phyloP scores from a whole-genome alignment of 2,329 filamentous ascomycete species.

The Eutypella sp. region DNA sequence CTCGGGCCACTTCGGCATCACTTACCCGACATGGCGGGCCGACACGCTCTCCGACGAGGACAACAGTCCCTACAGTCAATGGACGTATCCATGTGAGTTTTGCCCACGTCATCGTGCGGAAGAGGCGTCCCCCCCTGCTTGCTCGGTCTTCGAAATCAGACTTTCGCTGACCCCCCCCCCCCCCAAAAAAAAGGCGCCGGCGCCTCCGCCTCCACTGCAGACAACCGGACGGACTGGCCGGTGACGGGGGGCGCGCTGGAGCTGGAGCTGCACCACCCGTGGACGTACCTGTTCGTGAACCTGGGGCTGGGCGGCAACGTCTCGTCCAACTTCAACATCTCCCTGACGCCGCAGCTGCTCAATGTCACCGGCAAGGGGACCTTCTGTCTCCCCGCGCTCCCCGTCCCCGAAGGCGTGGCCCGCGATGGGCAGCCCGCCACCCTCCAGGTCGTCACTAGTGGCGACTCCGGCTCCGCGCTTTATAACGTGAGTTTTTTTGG shows the following conservation, averaged over 20 bases:
- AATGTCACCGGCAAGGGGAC: slow-evolving; percentile 56
- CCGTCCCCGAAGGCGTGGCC: slow-evolving; percentile 44
- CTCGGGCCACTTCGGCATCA: slow-evolving; percentile 44
- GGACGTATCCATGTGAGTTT: slow-evolving; percentile 45
- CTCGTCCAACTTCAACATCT: slow-evolving; percentile 60
- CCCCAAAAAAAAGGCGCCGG: slow-evolving; percentile 36
- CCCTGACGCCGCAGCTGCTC: slow-evolving; percentile 55
- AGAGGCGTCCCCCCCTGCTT: too few relatives aligned
- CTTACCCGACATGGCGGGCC: slow-evolving; percentile 44
- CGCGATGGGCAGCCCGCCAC: slow-evolving; percentile 59
- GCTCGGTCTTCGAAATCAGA: background rate
- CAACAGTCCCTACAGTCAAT: slow-evolving; percentile 41
- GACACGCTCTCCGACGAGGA: slow-evolving; percentile 35
- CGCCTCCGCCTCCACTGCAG: slow-evolving; percentile 36
- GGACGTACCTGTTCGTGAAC: slow-evolving; percentile 51
- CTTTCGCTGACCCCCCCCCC: background rate
- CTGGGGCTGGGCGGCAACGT: slow-evolving; percentile 45
- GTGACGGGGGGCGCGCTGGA: slow-evolving; percentile 43
- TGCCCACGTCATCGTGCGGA: too few relatives aligned
- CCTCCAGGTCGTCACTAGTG: slow-evolving; percentile 64
- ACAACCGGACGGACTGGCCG: slow-evolving; percentile 50
- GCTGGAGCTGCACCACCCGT: slow-evolving; percentile 47
- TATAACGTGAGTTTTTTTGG: slow-evolving; percentile 60
- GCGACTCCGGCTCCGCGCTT: slow-evolving; percentile 52
- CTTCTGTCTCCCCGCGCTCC: slow-evolving; percentile 60